Conservation (phyloP, 371 early-diverging fungal genomes). For the Haplosporangium sp. region DNA sequence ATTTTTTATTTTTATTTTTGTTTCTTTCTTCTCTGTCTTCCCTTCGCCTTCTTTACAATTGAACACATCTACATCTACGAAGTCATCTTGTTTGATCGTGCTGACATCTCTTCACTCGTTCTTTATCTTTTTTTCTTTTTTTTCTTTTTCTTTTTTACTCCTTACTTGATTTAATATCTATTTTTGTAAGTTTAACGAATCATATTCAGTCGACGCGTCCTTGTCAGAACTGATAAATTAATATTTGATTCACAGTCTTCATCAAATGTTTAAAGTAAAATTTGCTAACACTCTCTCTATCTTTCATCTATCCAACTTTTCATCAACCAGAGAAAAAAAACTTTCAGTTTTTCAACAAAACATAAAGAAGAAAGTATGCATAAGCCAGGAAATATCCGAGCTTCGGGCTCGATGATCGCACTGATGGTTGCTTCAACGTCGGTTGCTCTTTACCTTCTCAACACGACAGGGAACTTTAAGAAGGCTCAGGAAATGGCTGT, state of each 20-base stretch:
- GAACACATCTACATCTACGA: not conserved
- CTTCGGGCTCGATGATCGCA: constrained; percentile 28
- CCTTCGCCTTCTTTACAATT: constrained; percentile 1
- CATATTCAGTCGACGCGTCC: no score
- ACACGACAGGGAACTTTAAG: constrained; percentile 49
- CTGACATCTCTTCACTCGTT: not conserved
- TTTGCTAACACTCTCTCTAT: not conserved
- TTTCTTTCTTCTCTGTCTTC: not conserved
- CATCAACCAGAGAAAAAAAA: not conserved
- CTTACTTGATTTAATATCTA: not conserved
- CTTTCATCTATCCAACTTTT: not conserved
- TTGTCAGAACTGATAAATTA: no score
- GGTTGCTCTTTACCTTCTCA: constrained; percentile 38
- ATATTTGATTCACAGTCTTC: not conserved
- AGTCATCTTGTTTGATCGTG: not conserved
- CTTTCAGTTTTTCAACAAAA: constrained; percentile 9
- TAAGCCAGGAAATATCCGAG: constrained; percentile 13
- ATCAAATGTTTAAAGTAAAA: not conserved
- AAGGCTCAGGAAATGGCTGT: constrained; percentile 48
- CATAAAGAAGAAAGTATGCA: constrained; percentile 15
- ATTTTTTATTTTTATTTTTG: constrained; percentile 6
- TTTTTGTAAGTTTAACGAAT: not conserved
- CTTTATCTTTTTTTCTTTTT: not conserved
- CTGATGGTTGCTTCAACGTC: constrained; percentile 45
- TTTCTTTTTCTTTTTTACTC: not conserved